Base-by-base conservation (phyloP, 768 basidiomycete species). In the Psilocybe sp. region DNA sequence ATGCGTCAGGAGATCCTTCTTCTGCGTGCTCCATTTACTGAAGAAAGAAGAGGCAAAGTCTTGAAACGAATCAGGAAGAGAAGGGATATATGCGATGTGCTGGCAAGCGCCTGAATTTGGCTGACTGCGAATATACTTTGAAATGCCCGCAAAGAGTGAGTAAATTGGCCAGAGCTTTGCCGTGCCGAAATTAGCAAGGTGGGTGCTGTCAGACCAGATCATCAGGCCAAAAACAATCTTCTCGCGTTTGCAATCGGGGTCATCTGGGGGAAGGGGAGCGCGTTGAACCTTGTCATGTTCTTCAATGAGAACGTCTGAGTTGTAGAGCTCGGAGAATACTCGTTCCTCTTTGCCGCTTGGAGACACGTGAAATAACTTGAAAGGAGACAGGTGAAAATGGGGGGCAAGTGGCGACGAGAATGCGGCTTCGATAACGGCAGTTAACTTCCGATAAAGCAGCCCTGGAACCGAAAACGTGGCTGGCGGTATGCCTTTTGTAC, bases 81-180 rank as follows among this genome's bases (percentile, higher is more conserved):
- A 56, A 0, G 71, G 73, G 35, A 79, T 66, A 55, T 76, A 77
- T 2, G 69, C 74, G 3, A 75, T 14, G 47, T 73, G 73, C 48
- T 78, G 69, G 6, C 60, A 61, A 2, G 69, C 59, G 19, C 59
- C 54, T 0, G 59, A 57, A 3, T 45, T 51, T 0, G 72, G 72
- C 23, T 63, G 60, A 1, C 48, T 49, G 0, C 67, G 59, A 0
- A 46, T 54, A 51, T 75, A 76, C 52, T 79, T 78, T 1, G 75
- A 75, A 13, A 64, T 70, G n/a, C n/a, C n/a, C n/a, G n/a, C 73
- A 35, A 74, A 48, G 35, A 55, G 58, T 34, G 63, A 35, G 42
- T 71, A 70, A 3, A 69, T 52, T 1, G 68, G 70, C 69, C 70
- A 71, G 1, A 66, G 47, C 3, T 60, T 56, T 2, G 66, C 62